These are phyloP conservation scores for Cladophialophora yegresii DNA, from an alignment of 2,329 filamentous ascomycete species.

Conservation along the genomic window DNA sequence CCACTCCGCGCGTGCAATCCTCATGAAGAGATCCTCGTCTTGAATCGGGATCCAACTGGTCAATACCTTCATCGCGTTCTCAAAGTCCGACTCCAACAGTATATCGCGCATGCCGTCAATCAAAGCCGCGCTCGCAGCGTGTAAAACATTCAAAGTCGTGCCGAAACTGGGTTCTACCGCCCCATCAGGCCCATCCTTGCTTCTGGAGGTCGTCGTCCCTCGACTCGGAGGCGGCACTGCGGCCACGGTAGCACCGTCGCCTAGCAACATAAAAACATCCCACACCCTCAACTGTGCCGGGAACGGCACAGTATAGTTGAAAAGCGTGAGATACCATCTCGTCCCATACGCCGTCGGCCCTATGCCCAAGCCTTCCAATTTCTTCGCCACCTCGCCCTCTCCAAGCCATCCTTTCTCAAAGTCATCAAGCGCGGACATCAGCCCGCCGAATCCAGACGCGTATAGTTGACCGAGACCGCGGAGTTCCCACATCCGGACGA, in stretches of 20 bases:
- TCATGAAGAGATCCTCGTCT: constrained; percentile 92
- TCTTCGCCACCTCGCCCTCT: constrained; percentile 73
- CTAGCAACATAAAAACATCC: constrained; percentile 96
- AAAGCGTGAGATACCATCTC: constrained; percentile 94
- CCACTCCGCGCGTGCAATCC: constrained; percentile 83
- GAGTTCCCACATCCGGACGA: constrained; percentile 89
- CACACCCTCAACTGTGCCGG: constrained; percentile 91
- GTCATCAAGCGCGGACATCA: constrained; percentile 82
- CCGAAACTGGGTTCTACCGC: constrained; percentile 45
- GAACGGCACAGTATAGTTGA: constrained; percentile 96
- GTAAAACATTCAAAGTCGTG: constrained; percentile 78
- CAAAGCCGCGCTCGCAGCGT: constrained; percentile 84
- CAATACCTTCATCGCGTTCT: constrained; percentile 95
- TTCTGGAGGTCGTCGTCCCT: constrained; percentile 26
- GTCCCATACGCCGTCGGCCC: constrained; percentile 92
- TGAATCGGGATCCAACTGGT: constrained; percentile 93
- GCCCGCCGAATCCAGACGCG: constrained; percentile 75
- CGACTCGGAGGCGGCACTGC: constrained; percentile 35
- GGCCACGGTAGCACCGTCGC: constrained; percentile 56
- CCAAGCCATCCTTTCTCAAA: constrained; percentile 83
- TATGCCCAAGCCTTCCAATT: constrained; percentile 76
- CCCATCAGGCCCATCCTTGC: neutral
- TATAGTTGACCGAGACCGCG: constrained; percentile 85
- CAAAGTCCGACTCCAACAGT: constrained; percentile 88
- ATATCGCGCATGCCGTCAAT: constrained; percentile 89